These are phyloP conservation scores for Penicillium fimorum DNA, from an alignment of 495 filamentous ascomycete genomes.

Conservation along the genomic window DNA sequence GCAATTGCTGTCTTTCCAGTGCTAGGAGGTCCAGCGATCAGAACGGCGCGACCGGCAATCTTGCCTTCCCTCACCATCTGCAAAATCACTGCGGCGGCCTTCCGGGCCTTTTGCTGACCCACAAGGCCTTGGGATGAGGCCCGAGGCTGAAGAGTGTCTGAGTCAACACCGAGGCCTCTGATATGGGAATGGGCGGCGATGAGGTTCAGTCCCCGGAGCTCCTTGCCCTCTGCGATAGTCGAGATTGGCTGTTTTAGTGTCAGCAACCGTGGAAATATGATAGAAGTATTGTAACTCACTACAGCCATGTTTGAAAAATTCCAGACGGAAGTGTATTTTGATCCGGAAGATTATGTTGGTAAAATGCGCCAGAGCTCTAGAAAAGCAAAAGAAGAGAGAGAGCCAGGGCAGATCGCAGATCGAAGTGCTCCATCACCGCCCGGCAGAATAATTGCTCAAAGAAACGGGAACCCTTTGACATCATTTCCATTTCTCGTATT, in stretches of 20 bases:
- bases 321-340: slow-evolving; percentile 7
- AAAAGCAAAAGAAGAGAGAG: slow-evolving; percentile 11
- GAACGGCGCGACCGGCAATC: slow-evolving; percentile 90
- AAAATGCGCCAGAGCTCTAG: slow-evolving; percentile 15
- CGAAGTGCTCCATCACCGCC: slow-evolving; percentile 1
- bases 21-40: slow-evolving; percentile 95
- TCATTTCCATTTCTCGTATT: not conserved
- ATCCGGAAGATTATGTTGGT: slow-evolving; percentile 3
- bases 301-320: slow-evolving; percentile 36
- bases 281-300: slow-evolving; percentile 27
- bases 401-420: slow-evolving; percentile 16
- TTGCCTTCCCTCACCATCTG: slow-evolving; percentile 99
- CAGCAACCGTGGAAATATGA: slow-evolving; percentile 2
- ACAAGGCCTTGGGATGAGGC: slow-evolving; percentile 91
- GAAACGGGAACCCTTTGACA: not conserved
- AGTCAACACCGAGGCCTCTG: slow-evolving; percentile 88
- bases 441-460: slow-evolving; percentile 10
- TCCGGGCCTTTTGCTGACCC: slow-evolving; percentile 92
- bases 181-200: slow-evolving; percentile 99
- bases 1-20: slow-evolving; percentile 98
- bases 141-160: slow-evolving; percentile 84
- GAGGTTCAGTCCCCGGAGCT: slow-evolving; percentile 90
- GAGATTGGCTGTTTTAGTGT: slow-evolving; percentile 66
- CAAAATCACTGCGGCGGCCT: slow-evolving; percentile 90
- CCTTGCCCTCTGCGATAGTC: slow-evolving; percentile 90